Base-by-base conservation (phyloP, 202 grass and related monocot species). In the Zizania palustris region DNA sequence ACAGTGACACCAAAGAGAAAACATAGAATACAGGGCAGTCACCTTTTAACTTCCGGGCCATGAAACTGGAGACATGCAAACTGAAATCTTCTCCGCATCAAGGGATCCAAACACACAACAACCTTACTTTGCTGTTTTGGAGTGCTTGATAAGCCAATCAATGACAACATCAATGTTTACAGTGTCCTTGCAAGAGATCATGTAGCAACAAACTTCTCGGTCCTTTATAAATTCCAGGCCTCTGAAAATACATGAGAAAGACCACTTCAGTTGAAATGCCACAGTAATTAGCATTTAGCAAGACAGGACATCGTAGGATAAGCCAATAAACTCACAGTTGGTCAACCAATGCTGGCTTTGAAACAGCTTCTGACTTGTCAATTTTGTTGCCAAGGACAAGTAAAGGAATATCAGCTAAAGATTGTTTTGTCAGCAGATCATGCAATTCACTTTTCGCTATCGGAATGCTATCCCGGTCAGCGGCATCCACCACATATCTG, bases 111-210 rank as follows among this genome's bases (percentile, higher is more conserved):
- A 69, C 74, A 63, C 73, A 67, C n/a, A 65, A 18, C 45, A 10
- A 60, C 20, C 16, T 73, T 93, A 88, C 54, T 88, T 85, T 16
- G 93, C 85, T 54, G 93, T 90, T 90, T 74, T 97, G 18, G 93
- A 97, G 74, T 97, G 90, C 83, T 97, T 97, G 87, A 97, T 97
- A 74, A 97, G 85, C 93, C 93, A 97, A 81, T 96, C 93, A 12
- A 96, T 90, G 58, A 92, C 93, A 46, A 83, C 72, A 19, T 96
- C 93, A 86, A 97, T 97, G 82, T 97, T 93, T 55, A 90, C 82
- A 10, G 93, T 90, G 83, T 97, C 85, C 93, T 97, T 97, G 83
- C 93, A 97, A 65, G 93, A 97, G 71, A 97, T 93, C 93, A 97
- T 97, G 80, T 93, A 97, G 76, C 87, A 93, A 80, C 86, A 93